A percentile compares a stretch with the other conserved stretches of the same genome.
phyloP scores from a whole-genome alignment of 345 rosid genomes.

The Aquilaria sinensis region DNA sequence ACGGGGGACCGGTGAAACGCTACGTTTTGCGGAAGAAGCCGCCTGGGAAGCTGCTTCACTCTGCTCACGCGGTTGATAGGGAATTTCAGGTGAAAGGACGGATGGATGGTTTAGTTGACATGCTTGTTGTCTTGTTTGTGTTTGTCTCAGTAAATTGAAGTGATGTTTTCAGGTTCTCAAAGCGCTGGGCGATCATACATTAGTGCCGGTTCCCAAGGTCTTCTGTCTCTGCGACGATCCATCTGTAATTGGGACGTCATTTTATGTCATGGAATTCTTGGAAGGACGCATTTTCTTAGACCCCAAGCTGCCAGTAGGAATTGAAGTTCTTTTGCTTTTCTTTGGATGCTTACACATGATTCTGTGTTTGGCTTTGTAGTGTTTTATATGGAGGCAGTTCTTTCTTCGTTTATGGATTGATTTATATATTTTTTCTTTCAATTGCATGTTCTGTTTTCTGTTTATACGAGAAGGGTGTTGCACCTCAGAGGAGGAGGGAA shows the following conservation, averaged over 20 bases:
- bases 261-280: slow-evolving; percentile 95
- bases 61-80: slow-evolving; percentile 93
- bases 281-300: slow-evolving; percentile 87
- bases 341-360: neutral
- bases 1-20: slow-evolving; percentile 43
- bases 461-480: slow-evolving; percentile 43
- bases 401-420: slow-evolving; percentile 4
- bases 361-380: slow-evolving; percentile 1
- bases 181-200: slow-evolving; percentile 70
- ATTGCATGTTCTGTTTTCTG: slow-evolving; percentile 11
- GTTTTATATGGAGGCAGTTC: neutral
- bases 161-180: slow-evolving; percentile 48
- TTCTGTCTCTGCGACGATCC: slow-evolving; percentile 73
- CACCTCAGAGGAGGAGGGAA: slow-evolving; percentile 53
- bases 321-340: neutral
- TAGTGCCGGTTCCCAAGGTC: slow-evolving; percentile 85
- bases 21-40: slow-evolving; percentile 97
- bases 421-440: neutral
- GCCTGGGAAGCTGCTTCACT: slow-evolving; percentile 70
- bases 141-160: neutral
- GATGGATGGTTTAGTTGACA: neutral
- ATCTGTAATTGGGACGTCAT: slow-evolving; percentile 68
- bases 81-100: slow-evolving; percentile 54
- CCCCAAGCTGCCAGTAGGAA: slow-evolving; percentile 55
- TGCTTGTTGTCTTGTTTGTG: neutral